phyloP scores from a whole-genome alignment of 2,329 filamentous ascomycete genomes.

The Fusarium sp. region DNA sequence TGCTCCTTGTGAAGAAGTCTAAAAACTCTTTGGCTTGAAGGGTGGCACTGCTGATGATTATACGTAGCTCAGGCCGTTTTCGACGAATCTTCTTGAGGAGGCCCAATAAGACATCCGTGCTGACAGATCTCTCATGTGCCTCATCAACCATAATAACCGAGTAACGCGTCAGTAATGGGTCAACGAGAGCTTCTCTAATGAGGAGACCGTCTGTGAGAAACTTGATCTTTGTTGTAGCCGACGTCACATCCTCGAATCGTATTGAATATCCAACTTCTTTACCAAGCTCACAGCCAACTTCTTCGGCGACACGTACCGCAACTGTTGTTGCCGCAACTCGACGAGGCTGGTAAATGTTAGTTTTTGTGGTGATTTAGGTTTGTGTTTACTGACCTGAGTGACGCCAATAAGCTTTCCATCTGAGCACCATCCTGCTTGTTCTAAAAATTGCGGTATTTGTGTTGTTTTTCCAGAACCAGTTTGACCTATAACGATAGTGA shows the following conservation, averaged over 20 bases:
- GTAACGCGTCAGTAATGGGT: conserved; percentile 90
- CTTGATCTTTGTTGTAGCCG: conserved; percentile 86
- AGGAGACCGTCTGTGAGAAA: conserved; percentile 95
- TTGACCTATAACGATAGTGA: conserved; percentile 92
- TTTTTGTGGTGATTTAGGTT: conserved; percentile 14
- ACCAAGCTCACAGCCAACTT: conserved; percentile 86
- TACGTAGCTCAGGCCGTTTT: conserved; percentile 82
- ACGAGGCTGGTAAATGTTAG: conserved; percentile 72
- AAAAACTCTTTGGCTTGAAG: conserved; percentile 90
- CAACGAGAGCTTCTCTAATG: conserved; percentile 90
- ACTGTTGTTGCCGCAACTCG: conserved; percentile 93
- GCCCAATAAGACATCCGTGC: conserved; percentile 90
- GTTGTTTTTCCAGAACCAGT: conserved; percentile 97
- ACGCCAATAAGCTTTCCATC: conserved; percentile 87
- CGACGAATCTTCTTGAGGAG: conserved; percentile 90
- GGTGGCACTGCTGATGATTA: conserved; percentile 94
- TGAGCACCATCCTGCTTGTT: conserved; percentile 88
- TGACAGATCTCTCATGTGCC: conserved; percentile 92
- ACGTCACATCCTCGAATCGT: conserved; percentile 91
- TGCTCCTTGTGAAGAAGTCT: conserved; percentile 73
- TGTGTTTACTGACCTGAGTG: conserved; percentile 77
- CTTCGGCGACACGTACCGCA: conserved; percentile 88
- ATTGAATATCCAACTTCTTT: conserved; percentile 96
- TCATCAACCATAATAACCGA: conserved; percentile 98
- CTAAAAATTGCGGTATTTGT: conserved; percentile 91